Evolutionary conservation across 441 rosid species (phyloP).

Genomic region (Geranium incanum): DNA sequence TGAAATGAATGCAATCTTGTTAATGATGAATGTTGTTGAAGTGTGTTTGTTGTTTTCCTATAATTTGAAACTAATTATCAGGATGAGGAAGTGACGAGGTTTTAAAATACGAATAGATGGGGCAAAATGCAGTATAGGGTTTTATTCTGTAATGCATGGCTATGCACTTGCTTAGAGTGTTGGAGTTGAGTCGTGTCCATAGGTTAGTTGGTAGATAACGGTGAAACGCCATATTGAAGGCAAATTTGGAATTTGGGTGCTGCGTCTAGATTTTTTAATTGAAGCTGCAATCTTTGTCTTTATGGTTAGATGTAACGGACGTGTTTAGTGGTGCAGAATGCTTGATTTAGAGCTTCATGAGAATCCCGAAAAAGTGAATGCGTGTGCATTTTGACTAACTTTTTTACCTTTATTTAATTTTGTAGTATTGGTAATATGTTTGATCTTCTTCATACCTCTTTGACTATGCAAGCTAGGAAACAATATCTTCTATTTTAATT

Average conservation of each 20-base stretch:
- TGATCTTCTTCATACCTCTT: neutral
- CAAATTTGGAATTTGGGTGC: no score
- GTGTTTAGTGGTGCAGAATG: no score
- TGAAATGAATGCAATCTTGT: neutral
- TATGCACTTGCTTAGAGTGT: neutral
- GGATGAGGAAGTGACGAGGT: neutral
- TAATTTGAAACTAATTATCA: neutral
- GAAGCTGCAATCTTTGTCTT: no score
- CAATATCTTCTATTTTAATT: neutral
- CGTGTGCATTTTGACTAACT: neutral
- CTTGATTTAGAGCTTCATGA: no score
- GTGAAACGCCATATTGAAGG: no score
- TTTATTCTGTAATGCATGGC: neutral
- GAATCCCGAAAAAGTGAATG: neutral
- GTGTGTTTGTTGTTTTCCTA: constrained; percentile 1
- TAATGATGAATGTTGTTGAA: neutral
- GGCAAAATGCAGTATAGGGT: neutral
- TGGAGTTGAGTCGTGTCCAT: neutral
- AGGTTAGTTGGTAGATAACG: no score
- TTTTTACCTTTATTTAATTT: neutral
- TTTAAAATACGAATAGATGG: neutral
- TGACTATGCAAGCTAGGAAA: neutral
- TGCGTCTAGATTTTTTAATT: no score
- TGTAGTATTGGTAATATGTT: neutral
- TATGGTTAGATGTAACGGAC: no score